These are phyloP conservation scores for Bolboschoenus planiculmis DNA, from an alignment of 176 grass and related monocot genomes.

Conservation along the genomic window DNA sequence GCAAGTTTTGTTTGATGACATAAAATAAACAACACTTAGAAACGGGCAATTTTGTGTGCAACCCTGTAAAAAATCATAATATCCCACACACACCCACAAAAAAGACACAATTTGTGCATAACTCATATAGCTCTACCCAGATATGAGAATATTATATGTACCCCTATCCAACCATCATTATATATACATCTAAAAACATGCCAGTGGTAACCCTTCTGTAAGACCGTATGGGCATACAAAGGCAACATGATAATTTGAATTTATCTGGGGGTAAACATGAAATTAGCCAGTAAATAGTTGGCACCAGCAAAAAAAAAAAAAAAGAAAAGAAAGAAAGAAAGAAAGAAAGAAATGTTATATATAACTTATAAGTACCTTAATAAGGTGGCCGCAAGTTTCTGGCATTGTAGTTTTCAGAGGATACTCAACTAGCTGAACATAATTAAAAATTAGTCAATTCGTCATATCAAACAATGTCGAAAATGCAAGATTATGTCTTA, in stretches of 20 bases:
- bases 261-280: neutral
- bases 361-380: slow-evolving; percentile 40
- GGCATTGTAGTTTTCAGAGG: slow-evolving; percentile 70
- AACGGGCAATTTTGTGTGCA: neutral
- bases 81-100: neutral
- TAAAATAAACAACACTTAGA: neutral
- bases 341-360: too few species aligned
- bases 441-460: slow-evolving; percentile 30
- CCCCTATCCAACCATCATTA: neutral
- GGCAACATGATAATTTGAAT: neutral
- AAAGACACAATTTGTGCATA: neutral
- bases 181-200: neutral
- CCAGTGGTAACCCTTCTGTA: neutral
- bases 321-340: neutral
- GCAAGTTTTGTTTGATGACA: slow-evolving; percentile 15
- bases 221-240: neutral
- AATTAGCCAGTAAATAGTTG: slow-evolving; percentile 20
- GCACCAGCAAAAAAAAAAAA: neutral
- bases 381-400: slow-evolving; percentile 65
- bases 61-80: neutral
- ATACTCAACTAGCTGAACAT: slow-evolving; percentile 77
- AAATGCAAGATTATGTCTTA: slow-evolving; percentile 9
- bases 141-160: neutral
- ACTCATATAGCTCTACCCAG: neutral
- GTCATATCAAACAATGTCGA: slow-evolving; percentile 14